These are phyloP conservation scores for Cyclotella baltica DNA, from an alignment of 108 stramenopile genomes.

Conservation along the genomic window DNA sequence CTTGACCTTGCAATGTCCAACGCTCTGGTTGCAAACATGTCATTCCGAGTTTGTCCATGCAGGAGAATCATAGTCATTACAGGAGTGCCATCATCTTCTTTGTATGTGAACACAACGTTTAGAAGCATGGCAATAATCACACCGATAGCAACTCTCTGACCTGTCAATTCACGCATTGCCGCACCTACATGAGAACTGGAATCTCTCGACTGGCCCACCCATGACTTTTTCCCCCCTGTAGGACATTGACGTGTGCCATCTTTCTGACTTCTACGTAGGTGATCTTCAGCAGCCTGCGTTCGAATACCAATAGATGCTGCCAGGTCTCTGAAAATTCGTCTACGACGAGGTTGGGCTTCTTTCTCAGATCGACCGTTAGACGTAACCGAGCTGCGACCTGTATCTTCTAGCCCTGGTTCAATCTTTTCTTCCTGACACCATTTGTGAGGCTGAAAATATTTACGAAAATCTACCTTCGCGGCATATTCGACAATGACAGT, in stretches of 20 bases:
- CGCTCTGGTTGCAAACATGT: slow-evolving; percentile 42
- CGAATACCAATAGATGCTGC: not conserved
- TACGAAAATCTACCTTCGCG: not conserved
- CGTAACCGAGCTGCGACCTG: not conserved
- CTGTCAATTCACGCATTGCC: slow-evolving; percentile 82
- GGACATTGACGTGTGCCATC: not conserved
- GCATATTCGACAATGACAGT: slow-evolving; percentile 51
- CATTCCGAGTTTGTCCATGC: slow-evolving; percentile 41
- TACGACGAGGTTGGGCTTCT: not conserved
- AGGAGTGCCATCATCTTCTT: slow-evolving; percentile 11
- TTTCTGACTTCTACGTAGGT: not conserved
- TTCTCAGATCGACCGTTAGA: not conserved
- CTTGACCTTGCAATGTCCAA: slow-evolving; percentile 64
- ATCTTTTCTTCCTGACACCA: not conserved
- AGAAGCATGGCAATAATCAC: slow-evolving; percentile 30
- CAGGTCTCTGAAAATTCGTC: not conserved
- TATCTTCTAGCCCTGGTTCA: not conserved
- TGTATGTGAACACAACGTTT: slow-evolving; percentile 56
- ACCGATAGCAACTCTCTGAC: slow-evolving; percentile 78
- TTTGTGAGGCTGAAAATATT: slow-evolving; percentile 5
- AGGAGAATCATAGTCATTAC: slow-evolving; percentile 39
- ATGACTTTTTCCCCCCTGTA: not conserved
- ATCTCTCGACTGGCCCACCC: slow-evolving; percentile 18
- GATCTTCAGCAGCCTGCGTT: slow-evolving; percentile 1
- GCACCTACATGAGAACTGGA: slow-evolving; percentile 58